Conservation (phyloP, 2,329 filamentous ascomycete species). For the Alternaria rosae region DNA sequence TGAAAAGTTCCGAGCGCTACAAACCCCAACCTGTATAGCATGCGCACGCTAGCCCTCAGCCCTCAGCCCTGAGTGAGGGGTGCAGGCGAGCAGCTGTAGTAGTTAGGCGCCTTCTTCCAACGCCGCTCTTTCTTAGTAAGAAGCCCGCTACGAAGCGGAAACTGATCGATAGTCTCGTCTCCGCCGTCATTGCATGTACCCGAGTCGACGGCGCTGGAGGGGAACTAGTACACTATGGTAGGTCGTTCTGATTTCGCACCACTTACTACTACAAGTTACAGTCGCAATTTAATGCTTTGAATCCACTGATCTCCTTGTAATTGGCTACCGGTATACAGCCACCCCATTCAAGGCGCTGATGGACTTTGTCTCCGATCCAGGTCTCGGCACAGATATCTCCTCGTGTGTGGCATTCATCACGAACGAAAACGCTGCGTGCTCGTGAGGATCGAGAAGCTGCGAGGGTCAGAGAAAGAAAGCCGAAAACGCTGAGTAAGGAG, state of each 20-base stretch:
- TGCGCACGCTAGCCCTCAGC: neutral
- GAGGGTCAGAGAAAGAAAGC: neutral
- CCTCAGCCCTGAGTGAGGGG: neutral
- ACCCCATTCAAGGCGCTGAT: neutral
- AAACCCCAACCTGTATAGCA: neutral
- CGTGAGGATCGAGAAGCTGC: neutral
- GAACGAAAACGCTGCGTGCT: neutral
- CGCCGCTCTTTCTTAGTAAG: neutral
- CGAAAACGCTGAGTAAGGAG: neutral
- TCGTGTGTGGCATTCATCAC: neutral
- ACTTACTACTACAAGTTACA: conserved; percentile 5
- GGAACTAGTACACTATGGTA: neutral
- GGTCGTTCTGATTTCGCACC: neutral
- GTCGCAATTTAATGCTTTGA: conserved; percentile 2
- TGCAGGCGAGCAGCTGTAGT: neutral
- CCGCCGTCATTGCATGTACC: conserved; percentile 4
- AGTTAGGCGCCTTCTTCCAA: conserved; percentile 5
- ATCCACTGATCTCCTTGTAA: neutral
- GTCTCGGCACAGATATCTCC: conserved; percentile 3
- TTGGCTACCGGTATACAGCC: neutral
- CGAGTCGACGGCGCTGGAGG: neutral
- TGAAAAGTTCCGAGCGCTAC: neutral
- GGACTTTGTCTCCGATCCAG: conserved; percentile 2
- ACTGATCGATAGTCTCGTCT: neutral
- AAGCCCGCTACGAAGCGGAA: neutral